Evolutionary conservation across 345 rosid genomes (phyloP).

Genomic region (Ailanthus altissimus): DNA sequence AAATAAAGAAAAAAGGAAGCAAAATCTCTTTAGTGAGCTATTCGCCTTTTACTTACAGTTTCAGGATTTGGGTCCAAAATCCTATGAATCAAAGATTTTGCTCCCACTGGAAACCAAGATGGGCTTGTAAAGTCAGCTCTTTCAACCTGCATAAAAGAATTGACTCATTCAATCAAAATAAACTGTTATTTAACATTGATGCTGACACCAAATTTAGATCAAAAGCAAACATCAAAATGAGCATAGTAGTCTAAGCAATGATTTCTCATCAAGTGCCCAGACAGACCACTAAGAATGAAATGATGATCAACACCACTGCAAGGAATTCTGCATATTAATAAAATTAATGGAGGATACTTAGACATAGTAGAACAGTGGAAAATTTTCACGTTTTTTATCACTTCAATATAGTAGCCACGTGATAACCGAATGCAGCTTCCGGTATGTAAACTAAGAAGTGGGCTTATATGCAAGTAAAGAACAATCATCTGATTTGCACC

Average conservation of each 20-base stretch:
- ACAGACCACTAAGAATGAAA: background rate
- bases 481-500: background rate
- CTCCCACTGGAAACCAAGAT: slow-evolving; percentile 85
- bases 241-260: background rate
- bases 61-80: slow-evolving; percentile 90
- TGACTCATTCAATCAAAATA: background rate
- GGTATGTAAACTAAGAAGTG: background rate
- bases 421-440: background rate
- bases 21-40: slow-evolving; percentile 10
- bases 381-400: background rate
- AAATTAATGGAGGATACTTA: background rate
- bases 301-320: slow-evolving; percentile 1
- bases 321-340: background rate
- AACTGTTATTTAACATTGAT: background rate
- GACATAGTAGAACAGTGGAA: background rate
- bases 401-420: background rate
- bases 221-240: slow-evolving; percentile 11
- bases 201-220: background rate
- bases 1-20: background rate
- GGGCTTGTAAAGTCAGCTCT: slow-evolving; percentile 87
- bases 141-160: slow-evolving; percentile 62
- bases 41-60: slow-evolving; percentile 53
- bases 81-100: slow-evolving; percentile 73
- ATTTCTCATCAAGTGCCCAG: background rate
- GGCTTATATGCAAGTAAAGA: background rate